Evolutionary conservation across 768 basidiomycete species (phyloP).

Genomic region (Boletus pseudo-olivaceus): DNA sequence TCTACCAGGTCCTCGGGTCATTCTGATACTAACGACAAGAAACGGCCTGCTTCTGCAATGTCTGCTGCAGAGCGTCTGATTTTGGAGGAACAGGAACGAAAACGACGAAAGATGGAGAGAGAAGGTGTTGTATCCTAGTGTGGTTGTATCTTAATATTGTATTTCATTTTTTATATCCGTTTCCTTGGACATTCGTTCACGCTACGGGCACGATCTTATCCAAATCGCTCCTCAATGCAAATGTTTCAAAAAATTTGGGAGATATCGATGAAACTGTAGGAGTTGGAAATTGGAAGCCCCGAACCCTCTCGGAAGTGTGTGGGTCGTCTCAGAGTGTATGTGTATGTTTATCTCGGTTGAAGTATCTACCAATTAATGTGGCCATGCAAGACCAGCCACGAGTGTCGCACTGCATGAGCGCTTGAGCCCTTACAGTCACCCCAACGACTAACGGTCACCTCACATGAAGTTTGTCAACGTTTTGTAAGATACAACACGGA

Average conservation of each 20-base stretch:
- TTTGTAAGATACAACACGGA: slow-evolving; percentile 13
- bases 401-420: too few relatives aligned
- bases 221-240: too few relatives aligned
- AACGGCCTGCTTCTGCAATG: slow-evolving; percentile 61
- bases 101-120: slow-evolving; percentile 71
- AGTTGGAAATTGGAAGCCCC: too few relatives aligned
- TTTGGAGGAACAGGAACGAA: slow-evolving; percentile 86
- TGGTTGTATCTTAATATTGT: slow-evolving; percentile 3
- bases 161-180: slow-evolving; percentile 4
- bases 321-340: too few relatives aligned
- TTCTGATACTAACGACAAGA: slow-evolving; percentile 45
- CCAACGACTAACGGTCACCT: too few relatives aligned
- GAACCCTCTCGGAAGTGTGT: too few relatives aligned
- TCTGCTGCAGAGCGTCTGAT: slow-evolving; percentile 85
- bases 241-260: too few relatives aligned
- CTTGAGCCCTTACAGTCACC: too few relatives aligned
- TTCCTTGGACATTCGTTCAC: neutral
- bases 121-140: slow-evolving; percentile 26
- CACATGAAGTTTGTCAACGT: neutral
- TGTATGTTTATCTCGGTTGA: too few relatives aligned
- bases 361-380: too few relatives aligned
- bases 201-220: neutral
- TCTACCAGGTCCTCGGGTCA: slow-evolving; percentile 29
- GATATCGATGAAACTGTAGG: too few relatives aligned
- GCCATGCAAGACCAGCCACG: too few relatives aligned